Base-by-base conservation (phyloP, 768 basidiomycete genomes). In the Trametes elegans region DNA sequence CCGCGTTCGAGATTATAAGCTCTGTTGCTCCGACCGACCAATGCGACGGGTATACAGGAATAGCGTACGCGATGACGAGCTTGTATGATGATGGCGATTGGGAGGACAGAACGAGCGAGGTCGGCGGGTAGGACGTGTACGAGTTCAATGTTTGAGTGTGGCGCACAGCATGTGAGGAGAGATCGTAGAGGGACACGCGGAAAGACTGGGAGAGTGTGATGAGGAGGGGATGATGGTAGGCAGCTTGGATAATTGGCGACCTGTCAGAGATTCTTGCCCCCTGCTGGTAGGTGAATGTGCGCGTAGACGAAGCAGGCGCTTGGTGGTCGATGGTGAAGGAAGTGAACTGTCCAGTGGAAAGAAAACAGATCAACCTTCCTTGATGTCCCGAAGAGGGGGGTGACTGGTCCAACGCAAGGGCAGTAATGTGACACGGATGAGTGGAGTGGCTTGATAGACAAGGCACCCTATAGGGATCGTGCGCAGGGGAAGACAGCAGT, bases 1-100 rank as follows among this genome's bases (percentile, higher is more conserved):
- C 46, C 23, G 45, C 34, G 56, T 23, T 53, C 66, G 81, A 76
- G 41, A 93, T 87, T 44, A 88, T 76, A 34, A 93, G 72, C 64
- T 92, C 90, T 8, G 89, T 88, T 5, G 81, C 83, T 28, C 87
- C 88, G 27, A 85, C 79, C 23, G 84, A 83, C 87, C 87, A 93
- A 66, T 93, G 91, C 16, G 76, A 74, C 3, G 90, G 90, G 66
- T 88, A 92, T 38, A 93, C 85, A 27, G 88, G 89, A 31, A 83
- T 74, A 18, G 88, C 75, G 70, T 91, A 90, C 16, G 85, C 82
- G 61, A 93, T 69, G 24, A 92, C 74, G 46, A 93, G 77, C 65
- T 85, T 91, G 72, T 88, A 93, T 26, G 73, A 79, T 10, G 72
- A 66, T 9, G 79, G 63, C 16, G 83, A 76, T 21, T 81, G 80